These are phyloP conservation scores for Pseudonectria foliicola DNA, from an alignment of 2,329 filamentous ascomycete genomes.

Conservation along the genomic window DNA sequence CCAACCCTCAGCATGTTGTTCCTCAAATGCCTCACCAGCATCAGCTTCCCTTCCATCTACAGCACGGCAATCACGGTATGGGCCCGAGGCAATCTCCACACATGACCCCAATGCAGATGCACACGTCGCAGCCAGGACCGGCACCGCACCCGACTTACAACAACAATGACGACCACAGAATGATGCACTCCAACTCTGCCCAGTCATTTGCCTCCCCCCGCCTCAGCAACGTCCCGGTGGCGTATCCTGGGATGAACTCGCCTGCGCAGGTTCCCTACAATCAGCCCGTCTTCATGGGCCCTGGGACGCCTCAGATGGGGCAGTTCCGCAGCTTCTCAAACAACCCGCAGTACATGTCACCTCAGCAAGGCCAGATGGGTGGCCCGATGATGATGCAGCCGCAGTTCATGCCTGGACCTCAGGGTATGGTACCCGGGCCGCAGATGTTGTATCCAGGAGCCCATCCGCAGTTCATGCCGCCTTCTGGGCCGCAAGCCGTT, in stretches of 20 bases:
- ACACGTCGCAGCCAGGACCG: conserved; percentile 64
- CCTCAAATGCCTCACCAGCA: conserved; percentile 75
- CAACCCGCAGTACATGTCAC: conserved; percentile 62
- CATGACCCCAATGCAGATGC: conserved; percentile 71
- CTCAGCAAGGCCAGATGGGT: conserved; percentile 64
- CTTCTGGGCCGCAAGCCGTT: conserved; percentile 48
- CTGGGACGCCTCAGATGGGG: conserved; percentile 61
- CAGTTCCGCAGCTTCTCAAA: conserved; percentile 66
- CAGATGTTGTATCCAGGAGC: conserved; percentile 78
- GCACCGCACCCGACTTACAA: conserved; percentile 54
- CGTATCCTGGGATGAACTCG: conserved; percentile 62
- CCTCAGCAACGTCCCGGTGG: conserved; percentile 61
- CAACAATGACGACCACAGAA: conserved; percentile 65
- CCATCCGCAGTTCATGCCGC: conserved; percentile 57
- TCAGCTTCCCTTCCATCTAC: conserved; percentile 76
- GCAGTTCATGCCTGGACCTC: conserved; percentile 67
- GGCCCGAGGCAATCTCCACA: conserved; percentile 64
- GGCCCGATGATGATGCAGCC: conserved; percentile 77
- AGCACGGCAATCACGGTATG: conserved; percentile 62
- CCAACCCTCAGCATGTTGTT: conserved; percentile 61
- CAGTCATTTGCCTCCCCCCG: conserved; percentile 84
- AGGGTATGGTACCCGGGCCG: conserved; percentile 60
- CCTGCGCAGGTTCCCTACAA: conserved; percentile 64
- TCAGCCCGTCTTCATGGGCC: conserved; percentile 66
- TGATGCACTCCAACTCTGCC: conserved; percentile 78